Conservation (phyloP, 208 protist species). For the Wallacemonas sp. region DNA sequence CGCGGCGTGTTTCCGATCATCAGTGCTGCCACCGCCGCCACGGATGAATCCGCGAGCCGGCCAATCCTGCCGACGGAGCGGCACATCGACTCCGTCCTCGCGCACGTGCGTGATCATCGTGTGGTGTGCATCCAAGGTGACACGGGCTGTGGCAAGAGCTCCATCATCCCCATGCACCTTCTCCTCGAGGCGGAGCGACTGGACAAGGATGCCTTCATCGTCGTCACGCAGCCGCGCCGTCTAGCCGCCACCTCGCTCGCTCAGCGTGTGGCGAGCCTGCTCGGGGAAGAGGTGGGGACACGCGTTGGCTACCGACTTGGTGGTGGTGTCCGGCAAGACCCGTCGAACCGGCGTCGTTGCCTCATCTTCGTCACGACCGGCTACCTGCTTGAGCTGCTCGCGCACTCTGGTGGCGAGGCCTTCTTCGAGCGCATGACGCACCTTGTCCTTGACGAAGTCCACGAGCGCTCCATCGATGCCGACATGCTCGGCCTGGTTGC, state of each 20-base stretch:
- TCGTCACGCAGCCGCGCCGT: conserved; percentile 52
- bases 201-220: conserved; percentile 13
- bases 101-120: conserved; percentile 1
- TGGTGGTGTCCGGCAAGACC: conserved; percentile 33
- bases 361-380: conserved; percentile 38
- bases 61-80: conserved; percentile 14
- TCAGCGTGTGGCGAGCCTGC: conserved; percentile 20
- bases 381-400: conserved; percentile 30
- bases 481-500: conserved; percentile 49
- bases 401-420: conserved; percentile 21
- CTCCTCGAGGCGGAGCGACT: conserved; percentile 13
- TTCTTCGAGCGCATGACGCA: conserved; percentile 31
- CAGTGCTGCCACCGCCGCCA: background rate
- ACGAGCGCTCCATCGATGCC: conserved; percentile 39
- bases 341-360: conserved; percentile 13
- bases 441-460: conserved; percentile 52
- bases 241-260: conserved; percentile 37
- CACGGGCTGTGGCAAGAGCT: conserved; percentile 43
- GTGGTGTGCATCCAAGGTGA: conserved; percentile 35
- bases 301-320: conserved; percentile 52
- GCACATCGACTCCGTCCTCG: conserved; percentile 19
- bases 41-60: background rate
- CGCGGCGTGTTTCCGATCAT: conserved; percentile 8
- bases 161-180: conserved; percentile 43
- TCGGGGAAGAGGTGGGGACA: conserved; percentile 20